Conservation (phyloP, 1,284 basidiomycete species). For the Peniophora sp. region DNA sequence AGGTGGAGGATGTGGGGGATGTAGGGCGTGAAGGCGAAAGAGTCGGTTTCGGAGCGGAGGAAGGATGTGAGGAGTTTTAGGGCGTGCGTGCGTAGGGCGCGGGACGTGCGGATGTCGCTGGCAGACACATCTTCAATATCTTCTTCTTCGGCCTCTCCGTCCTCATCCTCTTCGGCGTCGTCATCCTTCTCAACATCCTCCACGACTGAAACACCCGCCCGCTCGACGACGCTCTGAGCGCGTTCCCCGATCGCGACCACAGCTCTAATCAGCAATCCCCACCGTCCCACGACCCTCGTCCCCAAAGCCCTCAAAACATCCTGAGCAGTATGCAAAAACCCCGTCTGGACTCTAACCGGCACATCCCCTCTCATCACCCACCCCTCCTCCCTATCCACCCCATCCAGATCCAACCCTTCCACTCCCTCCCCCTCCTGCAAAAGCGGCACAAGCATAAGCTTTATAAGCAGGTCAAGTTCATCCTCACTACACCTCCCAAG, state of each 20-base stretch:
- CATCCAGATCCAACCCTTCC: constrained; percentile 15
- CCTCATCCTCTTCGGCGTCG: constrained; percentile 20
- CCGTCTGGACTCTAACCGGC: constrained; percentile 69
- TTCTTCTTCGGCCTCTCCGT: constrained; percentile 23
- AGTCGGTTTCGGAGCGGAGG: constrained; percentile 56
- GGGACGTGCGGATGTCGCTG: constrained; percentile 29
- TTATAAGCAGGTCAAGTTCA: constrained; percentile 76
- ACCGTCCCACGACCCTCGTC: constrained; percentile 57
- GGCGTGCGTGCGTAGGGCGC: constrained; percentile 74
- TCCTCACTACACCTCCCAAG: constrained; percentile 65
- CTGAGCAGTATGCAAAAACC: constrained; percentile 79
- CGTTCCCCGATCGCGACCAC: constrained; percentile 58
- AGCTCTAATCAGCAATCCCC: constrained; percentile 67
- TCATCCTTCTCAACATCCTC: constrained; percentile 22
- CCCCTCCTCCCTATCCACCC: background rate
- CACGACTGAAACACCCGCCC: constrained; percentile 20
- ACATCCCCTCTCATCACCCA: constrained; percentile 22
- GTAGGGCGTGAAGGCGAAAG: constrained; percentile 74
- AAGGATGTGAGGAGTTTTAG: constrained; percentile 87
- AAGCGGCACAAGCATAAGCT: constrained; percentile 88
- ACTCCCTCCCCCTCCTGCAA: constrained; percentile 22
- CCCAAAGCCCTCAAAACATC: constrained; percentile 81
- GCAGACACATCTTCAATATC: constrained; percentile 16
- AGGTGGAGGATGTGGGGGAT: constrained; percentile 66
- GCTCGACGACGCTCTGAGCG: constrained; percentile 52